These are phyloP conservation scores for Xylaria palmicola DNA, from an alignment of 495 filamentous ascomycete species.

Conservation along the genomic window DNA sequence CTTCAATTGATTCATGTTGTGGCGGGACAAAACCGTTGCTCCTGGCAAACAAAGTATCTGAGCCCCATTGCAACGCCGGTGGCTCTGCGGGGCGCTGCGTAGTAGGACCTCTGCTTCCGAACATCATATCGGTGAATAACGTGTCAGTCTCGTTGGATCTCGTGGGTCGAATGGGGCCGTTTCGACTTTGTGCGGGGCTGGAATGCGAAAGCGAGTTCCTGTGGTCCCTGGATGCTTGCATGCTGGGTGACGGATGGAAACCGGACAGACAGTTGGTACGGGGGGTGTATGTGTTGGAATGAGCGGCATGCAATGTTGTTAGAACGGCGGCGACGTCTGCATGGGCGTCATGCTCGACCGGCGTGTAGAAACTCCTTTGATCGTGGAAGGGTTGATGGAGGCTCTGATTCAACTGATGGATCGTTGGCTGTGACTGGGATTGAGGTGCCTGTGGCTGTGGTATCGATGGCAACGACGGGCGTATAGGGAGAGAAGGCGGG, in stretches of 20 bases:
- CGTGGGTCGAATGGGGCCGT: conserved; percentile 21
- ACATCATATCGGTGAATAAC: conserved; percentile 41
- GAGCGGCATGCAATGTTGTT: conserved; percentile 24
- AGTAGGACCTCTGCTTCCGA: conserved; percentile 24
- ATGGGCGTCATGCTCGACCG: conserved; percentile 27
- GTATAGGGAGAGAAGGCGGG: not conserved
- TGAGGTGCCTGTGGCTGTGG: conserved; percentile 15
- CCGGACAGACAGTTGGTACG: conserved; percentile 12
- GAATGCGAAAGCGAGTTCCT: conserved; percentile 15
- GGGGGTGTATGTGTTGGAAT: conserved; percentile 18
- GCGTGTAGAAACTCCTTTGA: conserved; percentile 13
- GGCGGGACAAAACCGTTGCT: conserved; percentile 56
- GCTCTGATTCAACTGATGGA: not conserved
- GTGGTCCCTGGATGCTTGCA: conserved; percentile 14
- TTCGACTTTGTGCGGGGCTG: conserved; percentile 8
- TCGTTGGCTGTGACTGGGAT: conserved; percentile 12
- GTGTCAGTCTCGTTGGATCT: conserved; percentile 19
- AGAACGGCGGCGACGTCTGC: conserved; percentile 26
- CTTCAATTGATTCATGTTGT: conserved; percentile 55
- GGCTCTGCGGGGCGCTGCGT: conserved; percentile 18
- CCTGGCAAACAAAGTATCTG: conserved; percentile 59
- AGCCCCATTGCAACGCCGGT: conserved; percentile 59
- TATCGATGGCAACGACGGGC: not conserved
- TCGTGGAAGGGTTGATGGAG: not conserved
- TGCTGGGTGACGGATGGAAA: conserved; percentile 17